Base-by-base conservation (phyloP, 768 basidiomycete species). In the Fistulinella prunicolor region DNA sequence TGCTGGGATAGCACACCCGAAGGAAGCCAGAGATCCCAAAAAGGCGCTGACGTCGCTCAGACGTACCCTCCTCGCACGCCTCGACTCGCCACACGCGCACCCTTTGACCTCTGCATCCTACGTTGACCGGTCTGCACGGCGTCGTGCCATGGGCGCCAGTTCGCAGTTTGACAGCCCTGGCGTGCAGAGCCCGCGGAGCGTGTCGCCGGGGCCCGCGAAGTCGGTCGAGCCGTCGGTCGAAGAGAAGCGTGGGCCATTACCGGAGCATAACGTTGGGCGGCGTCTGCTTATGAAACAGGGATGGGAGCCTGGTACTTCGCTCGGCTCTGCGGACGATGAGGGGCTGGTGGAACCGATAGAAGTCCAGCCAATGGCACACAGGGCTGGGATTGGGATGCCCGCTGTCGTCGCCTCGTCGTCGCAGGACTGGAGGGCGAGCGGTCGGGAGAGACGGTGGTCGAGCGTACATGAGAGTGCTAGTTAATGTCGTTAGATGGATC, bases 251-350 rank as follows among this genome's bases (percentile, higher is more conserved):
- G 30, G 64, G 6, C 81, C 85, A 0, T 58, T 89, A 19, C 61
- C 79, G 2, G 59, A 73, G 3, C 70, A 73, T 16, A 90, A 88
- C 57, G 69, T 89, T 44, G 89, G 88, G 1, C 81, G 86, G 57
- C 74, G 71, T 30, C 69, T 91, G 24, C 70, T 90, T 1, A 69
- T 82, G 63, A 85, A 82, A 61, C 86, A 86, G 63, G 88, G 88
- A 1, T 91, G 89, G 89, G 69, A 73, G 16, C 87, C 85, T 9
- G 89, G 87, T 1, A 66, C 67, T 9, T 58, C 62, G 19, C 68
- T 79, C 4, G 66, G 65, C n/a, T 4, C 20, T 3, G 38, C 28
- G 0, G 17, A 21, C 7, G 69, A 28, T 19, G 46, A n/a, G 2
- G 76, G 75, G 14, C 64, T 83, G 14, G 66, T 80, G n/a, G 81